phyloP scores from a whole-genome alignment of 2,329 filamentous ascomycete species.

The Pseudocercospora pini-densiflorae region DNA sequence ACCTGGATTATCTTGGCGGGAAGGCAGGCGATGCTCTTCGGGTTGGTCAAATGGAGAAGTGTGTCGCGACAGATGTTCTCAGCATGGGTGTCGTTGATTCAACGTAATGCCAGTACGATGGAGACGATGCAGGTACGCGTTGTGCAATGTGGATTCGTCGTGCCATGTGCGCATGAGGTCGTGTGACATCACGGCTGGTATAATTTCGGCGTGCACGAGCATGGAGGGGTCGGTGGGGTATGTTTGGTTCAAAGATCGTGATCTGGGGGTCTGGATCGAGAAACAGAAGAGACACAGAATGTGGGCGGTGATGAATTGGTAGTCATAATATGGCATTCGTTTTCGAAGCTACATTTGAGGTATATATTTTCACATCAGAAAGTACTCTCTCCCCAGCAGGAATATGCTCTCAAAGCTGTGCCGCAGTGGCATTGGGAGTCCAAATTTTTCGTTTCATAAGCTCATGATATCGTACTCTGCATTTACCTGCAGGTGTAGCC shows the following conservation, averaged over 20 bases:
- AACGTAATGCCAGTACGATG: not conserved
- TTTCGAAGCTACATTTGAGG: not conserved
- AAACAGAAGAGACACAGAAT: not conserved
- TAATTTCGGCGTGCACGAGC: not conserved
- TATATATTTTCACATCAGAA: constrained; percentile 5
- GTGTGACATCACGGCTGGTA: constrained; percentile 4
- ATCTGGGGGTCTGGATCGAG: not conserved
- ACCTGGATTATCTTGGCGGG: too few relatives aligned
- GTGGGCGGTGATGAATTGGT: not conserved
- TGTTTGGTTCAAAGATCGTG: not conserved
- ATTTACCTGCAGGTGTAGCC: constrained; percentile 48
- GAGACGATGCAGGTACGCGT: not conserved
- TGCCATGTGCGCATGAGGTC: not conserved
- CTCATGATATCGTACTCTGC: constrained; percentile 12
- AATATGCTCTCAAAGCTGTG: not conserved
- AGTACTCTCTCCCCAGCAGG: not conserved
- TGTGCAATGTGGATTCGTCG: not conserved
- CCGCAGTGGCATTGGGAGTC: not conserved
- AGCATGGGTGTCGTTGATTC: not conserved
- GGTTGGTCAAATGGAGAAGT: not conserved
- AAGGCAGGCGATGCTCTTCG: too few relatives aligned
- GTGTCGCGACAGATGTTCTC: not conserved
- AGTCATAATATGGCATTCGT: not conserved
- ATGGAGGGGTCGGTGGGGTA: not conserved
- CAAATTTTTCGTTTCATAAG: constrained; percentile 10